Base-by-base conservation (phyloP, 768 basidiomycete genomes). In the Xerocomellus intermedius region DNA sequence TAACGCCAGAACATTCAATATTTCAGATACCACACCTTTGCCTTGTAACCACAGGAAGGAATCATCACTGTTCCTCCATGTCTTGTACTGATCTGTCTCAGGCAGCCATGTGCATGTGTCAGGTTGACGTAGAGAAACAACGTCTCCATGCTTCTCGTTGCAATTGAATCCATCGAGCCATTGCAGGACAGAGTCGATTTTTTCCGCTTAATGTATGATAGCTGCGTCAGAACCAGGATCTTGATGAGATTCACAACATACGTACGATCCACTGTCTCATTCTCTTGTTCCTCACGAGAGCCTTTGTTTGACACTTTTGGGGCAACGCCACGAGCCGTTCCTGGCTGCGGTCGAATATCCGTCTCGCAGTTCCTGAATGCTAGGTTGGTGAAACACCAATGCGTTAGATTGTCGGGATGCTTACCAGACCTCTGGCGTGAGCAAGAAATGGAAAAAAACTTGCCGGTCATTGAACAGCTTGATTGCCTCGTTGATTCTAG, bases 11-110 rank as follows among this genome's bases (percentile, higher is more conserved):
- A 8, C 13, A 14, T 35, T 35, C 0, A 26, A 2, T 33, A 8
- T 6, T 22, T 19, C 13, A 16, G 14, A 33, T 12, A n/a, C 8
- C 5, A 2, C 2, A 56, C 54, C 45, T 52, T 58, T 58, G 2
- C 57, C 57, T 2, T 43, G 44, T 33, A 58, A 30, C 55, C 54
- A 58, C 35, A 58, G 19, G 24, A 58, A 56, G 0, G 55, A 56
- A 8, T 48, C 7, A 2, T 51, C 9, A 1, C 21, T 22, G 8
- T 38, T 16, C 28, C 21, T 43, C 54, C 57, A 58, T 16, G 6
- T 5, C 19, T 13, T 38, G 36, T 42, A 58, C 8, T 42, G 28
- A 17, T 13, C 19, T 12, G 54, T 56, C 39, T 26, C 3, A 12
- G 30, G 49, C 2, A 56, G 12, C 57, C 57, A 58, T 21, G 24